phyloP scores from a whole-genome alignment of 2,329 filamentous ascomycete species.

The Alternaria sp. region DNA sequence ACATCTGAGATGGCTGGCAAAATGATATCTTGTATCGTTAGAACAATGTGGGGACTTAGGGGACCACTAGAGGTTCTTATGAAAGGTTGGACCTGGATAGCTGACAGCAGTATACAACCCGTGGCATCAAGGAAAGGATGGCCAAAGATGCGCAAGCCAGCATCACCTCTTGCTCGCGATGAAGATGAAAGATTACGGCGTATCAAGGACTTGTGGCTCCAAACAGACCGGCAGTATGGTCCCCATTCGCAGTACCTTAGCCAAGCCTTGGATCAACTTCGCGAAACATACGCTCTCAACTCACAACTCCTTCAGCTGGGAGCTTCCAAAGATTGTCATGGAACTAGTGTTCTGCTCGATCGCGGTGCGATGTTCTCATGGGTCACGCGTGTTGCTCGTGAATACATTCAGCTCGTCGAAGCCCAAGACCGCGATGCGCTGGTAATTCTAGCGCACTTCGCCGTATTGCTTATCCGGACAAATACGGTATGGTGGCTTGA shows the following conservation, averaged over 20 bases:
- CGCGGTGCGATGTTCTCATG: not conserved
- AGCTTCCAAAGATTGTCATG: not conserved
- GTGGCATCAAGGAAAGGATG: not conserved
- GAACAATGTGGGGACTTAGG: not conserved
- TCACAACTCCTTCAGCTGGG: not conserved
- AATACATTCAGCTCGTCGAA: not conserved
- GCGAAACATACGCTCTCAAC: not conserved
- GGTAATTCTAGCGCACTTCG: not conserved
- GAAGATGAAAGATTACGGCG: not conserved
- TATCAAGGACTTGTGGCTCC: not conserved
- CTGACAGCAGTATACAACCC: not conserved
- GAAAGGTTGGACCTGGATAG: not conserved
- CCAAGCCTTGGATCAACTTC: not conserved
- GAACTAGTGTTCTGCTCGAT: not conserved
- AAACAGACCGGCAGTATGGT: not conserved
- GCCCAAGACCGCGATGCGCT: not conserved
- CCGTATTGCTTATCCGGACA: not conserved
- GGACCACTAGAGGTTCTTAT: not conserved
- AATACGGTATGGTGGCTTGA: not conserved
- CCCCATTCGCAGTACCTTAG: not conserved
- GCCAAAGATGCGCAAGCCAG: not conserved
- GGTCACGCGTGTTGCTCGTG: not conserved
- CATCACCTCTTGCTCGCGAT: not conserved
- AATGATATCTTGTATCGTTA: not conserved
- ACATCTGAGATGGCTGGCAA: not conserved